Base-by-base conservation (phyloP, 1,139 yeast species). In the Pichia sp. region DNA sequence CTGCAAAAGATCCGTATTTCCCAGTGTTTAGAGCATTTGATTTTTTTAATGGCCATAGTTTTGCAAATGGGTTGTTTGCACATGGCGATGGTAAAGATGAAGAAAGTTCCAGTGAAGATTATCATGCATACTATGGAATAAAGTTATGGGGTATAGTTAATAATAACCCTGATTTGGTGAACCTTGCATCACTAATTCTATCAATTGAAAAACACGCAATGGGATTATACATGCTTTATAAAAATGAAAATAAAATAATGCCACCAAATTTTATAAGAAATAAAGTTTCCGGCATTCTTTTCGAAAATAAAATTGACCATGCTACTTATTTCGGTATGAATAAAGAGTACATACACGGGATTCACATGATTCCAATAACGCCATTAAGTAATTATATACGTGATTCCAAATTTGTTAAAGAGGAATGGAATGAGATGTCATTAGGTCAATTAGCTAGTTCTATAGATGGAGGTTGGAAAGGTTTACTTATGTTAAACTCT, bases 301-400 rank as follows among this genome's bases (percentile, higher is more conserved):
- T 83, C 65, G 97, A 90, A 66, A 90, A 90, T 68, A 90, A 92
- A 69, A 69, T 87, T 51, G 96, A 87, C 58, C 95, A 87, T 68
- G 88, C 96, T 3, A 92, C 97, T 1, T 89, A 82, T 68, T 89
- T 89, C 61, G 96, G 96, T 4, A 74, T 74, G 58, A 74, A 79
- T 48, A 62, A 72, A 39, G 92, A 90, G 66, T 92, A 85, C 65
- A 89, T 92, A 48, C 97, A 90, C 61, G 96, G 97, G 63, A 90
- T 92, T 54, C 97, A 92, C 64, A 92, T 94, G 83, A 74, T 92
- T 51, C 96, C 98, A 29, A 72, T 87, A 43, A 88, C 96, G 0
- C 92, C 97, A 0, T 80, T 86, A 18, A 83, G 96, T 18, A 81
- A 94, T 0, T 81, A 76, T 54, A 75, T 89, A 41, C 77, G 97